Evolutionary conservation across 2,329 filamentous ascomycete genomes (phyloP), one percentile per base, ranked within the genome.

Genomic region (Hymenotorrendiella dingleyae): DNA sequence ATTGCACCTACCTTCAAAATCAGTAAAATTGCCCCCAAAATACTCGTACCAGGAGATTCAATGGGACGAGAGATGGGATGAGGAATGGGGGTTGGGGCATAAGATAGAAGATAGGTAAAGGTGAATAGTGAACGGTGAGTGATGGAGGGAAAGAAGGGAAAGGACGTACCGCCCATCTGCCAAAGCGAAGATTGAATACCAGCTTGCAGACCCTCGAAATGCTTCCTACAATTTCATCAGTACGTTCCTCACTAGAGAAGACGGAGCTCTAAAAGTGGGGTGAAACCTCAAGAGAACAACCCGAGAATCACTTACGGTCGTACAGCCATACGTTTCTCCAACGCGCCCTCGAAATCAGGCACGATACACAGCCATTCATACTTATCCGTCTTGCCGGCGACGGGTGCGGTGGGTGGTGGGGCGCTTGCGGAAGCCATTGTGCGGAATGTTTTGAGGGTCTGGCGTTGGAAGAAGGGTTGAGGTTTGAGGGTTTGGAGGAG

Each of bases 331-430:
- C 83, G 70, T 70, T 82, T 83, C 51, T 71, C 70, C 46, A 73
- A 64, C 16, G 64, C 68, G 29, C 74, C 78, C 2, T 79, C 73
- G 62, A 79, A 76, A 62, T 87, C 83, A 10, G 80, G 83, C 27
- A 86, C 59, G 45, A 87, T 70, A 54, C 82, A 80, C 27, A 88
- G 73, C 69, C 80, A 88, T 62, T 86, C 80, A 47, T 67, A 73
- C 58, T 73, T 74, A 20, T 45, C 45, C 1, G n/a, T n/a, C n/a
- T n/a, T n/a, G n/a, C n/a, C n/a, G 30, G 19, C 17, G 22, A 20
- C 30, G 4, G 30, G 30, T n/a, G n/a, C n/a, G n/a, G n/a, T n/a
- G n/a, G n/a, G n/a, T n/a, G n/a, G n/a, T n/a, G n/a, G n/a, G n/a
- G n/a, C n/a, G 19, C 17, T 34, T 34, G 30, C 19, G 4, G 30